Percentiles rank a stretch among this genome's conserved stretches.
Conservation (phyloP, 768 basidiomycete genomes). For the Panus rudis region DNA sequence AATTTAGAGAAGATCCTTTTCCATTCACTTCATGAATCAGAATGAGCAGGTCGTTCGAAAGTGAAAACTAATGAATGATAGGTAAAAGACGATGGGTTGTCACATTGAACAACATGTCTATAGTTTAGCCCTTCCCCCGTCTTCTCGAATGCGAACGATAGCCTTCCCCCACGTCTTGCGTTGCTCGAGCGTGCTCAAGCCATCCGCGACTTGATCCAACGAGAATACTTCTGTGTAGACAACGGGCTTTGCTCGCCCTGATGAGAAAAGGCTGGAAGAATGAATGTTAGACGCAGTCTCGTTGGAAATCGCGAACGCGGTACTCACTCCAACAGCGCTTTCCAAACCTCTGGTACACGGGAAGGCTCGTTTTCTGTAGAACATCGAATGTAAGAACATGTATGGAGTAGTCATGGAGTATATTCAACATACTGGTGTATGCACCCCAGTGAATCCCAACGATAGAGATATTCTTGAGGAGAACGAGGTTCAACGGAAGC, state of each 20-base stretch:
- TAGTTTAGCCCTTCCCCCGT: no score
- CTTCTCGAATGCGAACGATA: constrained; percentile 57
- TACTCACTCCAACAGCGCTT: constrained; percentile 55
- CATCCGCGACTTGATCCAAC: constrained; percentile 59
- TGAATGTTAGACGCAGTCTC: background rate
- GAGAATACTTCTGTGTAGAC: constrained; percentile 65
- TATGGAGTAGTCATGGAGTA: constrained; percentile 1
- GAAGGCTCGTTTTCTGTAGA: constrained; percentile 55
- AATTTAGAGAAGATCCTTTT: no score
- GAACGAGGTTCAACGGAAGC: constrained; percentile 71
- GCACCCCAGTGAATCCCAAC: constrained; percentile 87
- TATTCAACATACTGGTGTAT: constrained; percentile 49
- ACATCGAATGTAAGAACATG: background rate
- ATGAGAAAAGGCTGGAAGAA: constrained; percentile 54
- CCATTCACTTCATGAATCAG: no score
- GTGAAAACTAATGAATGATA: no score
- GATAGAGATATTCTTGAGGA: constrained; percentile 41
- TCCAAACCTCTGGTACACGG: constrained; percentile 65
- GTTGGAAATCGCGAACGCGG: background rate
- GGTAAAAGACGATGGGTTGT: no score
- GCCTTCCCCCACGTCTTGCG: constrained; percentile 93
- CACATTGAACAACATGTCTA: no score
- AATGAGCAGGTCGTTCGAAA: no score
- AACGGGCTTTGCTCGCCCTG: constrained; percentile 60
- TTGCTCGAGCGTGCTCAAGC: constrained; percentile 66